Conservation (phyloP, 169 alveolate genomes). For the Besnoitia besnoiti region DNA sequence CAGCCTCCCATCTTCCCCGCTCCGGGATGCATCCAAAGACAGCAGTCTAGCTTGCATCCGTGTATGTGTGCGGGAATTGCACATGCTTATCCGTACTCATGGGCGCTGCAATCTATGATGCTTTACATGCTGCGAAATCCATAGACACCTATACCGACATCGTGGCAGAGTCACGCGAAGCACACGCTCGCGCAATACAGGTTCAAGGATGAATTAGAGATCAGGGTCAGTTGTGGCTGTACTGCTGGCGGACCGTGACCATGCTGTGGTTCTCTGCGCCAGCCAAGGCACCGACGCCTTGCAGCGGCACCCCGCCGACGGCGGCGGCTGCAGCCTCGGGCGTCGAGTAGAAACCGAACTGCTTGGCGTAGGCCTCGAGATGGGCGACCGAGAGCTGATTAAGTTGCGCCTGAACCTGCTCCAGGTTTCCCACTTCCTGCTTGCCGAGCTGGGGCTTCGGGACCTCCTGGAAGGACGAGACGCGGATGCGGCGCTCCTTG, state of each 20-base stretch:
- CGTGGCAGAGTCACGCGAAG: too few species aligned
- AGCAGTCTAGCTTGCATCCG: too few species aligned
- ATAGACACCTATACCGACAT: too few species aligned
- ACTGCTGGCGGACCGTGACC: not conserved
- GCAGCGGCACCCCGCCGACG: constrained; percentile 41
- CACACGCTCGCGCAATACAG: too few species aligned
- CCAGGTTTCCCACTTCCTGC: constrained; percentile 1
- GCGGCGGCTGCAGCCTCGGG: constrained; percentile 49
- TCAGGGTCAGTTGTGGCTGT: too few species aligned
- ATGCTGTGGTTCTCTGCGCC: not conserved
- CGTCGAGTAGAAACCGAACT: constrained; percentile 26
- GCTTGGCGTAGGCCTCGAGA: constrained; percentile 19
- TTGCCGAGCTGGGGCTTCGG: constrained; percentile 34
- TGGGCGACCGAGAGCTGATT: not conserved
- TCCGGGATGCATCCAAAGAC: too few species aligned
- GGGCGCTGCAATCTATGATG: too few species aligned
- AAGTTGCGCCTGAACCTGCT: constrained; percentile 27
- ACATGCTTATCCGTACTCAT: too few species aligned
- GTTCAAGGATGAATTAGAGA: too few species aligned
- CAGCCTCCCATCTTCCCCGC: too few species aligned
- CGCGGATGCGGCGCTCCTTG: constrained; percentile 21
- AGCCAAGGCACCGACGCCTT: constrained; percentile 45
- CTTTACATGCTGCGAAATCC: too few species aligned
- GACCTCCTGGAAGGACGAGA: constrained; percentile 6
- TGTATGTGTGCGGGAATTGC: too few species aligned